Evolutionary conservation across 1,139 yeast species (phyloP), one percentile per base, ranked within the genome.

Genomic region (Taphrina betulina): DNA sequence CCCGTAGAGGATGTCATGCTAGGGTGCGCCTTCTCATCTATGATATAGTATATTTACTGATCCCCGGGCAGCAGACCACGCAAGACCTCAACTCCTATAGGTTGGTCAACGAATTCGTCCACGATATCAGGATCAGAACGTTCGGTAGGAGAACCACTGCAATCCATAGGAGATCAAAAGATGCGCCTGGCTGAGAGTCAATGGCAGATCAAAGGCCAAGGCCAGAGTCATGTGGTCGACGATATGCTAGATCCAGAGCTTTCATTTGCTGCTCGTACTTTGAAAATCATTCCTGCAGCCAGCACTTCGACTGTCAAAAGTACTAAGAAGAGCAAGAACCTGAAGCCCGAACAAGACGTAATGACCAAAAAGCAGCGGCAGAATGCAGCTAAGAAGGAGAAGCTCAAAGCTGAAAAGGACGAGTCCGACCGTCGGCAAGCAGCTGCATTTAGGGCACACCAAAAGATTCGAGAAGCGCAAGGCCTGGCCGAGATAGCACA

Each of bases 291-390:
- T 5, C 41, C 54, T 10, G 20, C 46, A 5, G 12, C 36, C 10
- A 10, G 19, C 10, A 17, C 24, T n/a, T 20, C 12, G 2, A 28
- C 28, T 5, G 8, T 16, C 36, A 31, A 1, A 3, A 26, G 12
- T 26, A 28, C 44, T 10, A 37, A 28, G 12, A 16, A 19, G 28
- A 4, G 14, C 12, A 12, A 16, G 29, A 20, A 16, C 22, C 17
- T 28, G 2, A 19, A 19, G n/a, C 19, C 12, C 12, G 40, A 10
- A 8, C 44, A 20, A 2, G 45, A 29, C 12, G 14, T 17, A 29
- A 10, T 50, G 34, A 50, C 54, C 17, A 50, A 50, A 41, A 50
- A 50, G 46, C 54, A 50, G 20, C 29, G 46, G n/a, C 54, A 50
- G 24, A 50, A 50, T 33, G 45, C 43, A 16, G 54, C 54, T 8